A percentile compares a stretch with the other conserved stretches of the same genome.
Evolutionary conservation across 2,329 filamentous ascomycete species (phyloP).

Genomic region (Aspergillus niger): DNA sequence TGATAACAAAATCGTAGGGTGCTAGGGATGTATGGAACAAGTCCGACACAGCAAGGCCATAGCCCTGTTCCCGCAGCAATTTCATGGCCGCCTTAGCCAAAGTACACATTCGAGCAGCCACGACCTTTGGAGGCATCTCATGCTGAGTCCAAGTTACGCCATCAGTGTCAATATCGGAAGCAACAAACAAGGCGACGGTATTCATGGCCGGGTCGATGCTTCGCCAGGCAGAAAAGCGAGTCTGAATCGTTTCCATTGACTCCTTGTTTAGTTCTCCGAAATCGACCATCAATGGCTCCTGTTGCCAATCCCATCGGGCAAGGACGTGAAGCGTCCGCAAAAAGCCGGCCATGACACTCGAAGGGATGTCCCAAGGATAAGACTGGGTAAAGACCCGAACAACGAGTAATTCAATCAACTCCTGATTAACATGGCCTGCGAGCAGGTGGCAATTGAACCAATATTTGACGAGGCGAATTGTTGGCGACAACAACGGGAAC

Average conservation of each 20-base stretch:
- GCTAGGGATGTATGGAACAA: conserved; percentile 72
- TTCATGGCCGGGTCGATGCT: conserved; percentile 89
- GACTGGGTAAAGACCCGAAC: conserved; percentile 77
- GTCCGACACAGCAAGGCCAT: conserved; percentile 56
- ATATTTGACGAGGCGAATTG: conserved; percentile 80
- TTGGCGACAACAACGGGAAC: conserved; percentile 74
- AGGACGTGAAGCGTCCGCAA: conserved; percentile 77
- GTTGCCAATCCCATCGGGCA: conserved; percentile 88
- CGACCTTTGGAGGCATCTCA: conserved; percentile 71
- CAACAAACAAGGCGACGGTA: conserved; percentile 75
- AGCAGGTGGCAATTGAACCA: conserved; percentile 90
- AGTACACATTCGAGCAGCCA: conserved; percentile 78
- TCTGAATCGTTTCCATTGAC: conserved; percentile 65
- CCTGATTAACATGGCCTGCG: conserved; percentile 70
- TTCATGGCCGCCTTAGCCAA: conserved; percentile 76
- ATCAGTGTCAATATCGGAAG: conserved; percentile 73
- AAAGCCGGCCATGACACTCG: conserved; percentile 77
- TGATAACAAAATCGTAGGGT: conserved; percentile 86
- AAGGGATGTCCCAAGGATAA: conserved; percentile 76
- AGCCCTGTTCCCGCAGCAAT: conserved; percentile 57
- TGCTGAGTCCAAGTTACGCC: conserved; percentile 80
- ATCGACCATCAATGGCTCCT: conserved; percentile 79
- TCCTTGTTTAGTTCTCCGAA: conserved; percentile 62
- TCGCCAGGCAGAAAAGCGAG: conserved; percentile 79
- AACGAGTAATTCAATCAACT: conserved; percentile 82